Evolutionary conservation across 2,329 filamentous ascomycete genomes (phyloP).

Genomic region (Apiospora hydei): DNA sequence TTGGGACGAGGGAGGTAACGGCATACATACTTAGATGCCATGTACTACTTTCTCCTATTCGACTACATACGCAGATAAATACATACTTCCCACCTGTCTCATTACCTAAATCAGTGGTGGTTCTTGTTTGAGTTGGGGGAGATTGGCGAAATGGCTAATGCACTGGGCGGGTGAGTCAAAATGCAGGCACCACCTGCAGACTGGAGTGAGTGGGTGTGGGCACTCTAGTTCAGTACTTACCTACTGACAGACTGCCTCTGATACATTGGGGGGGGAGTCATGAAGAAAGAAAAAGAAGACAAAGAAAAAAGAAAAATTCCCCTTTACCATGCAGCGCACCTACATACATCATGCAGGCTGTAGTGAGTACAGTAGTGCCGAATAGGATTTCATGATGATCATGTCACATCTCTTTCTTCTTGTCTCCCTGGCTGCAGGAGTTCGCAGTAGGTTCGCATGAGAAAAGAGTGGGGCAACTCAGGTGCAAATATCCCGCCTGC

Average conservation of each 20-base stretch:
- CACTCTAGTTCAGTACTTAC: not conserved
- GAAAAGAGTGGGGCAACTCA: not conserved
- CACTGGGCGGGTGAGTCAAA: not conserved
- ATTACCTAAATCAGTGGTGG: not conserved
- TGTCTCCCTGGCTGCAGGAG: not conserved
- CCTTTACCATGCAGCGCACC: conserved; percentile 2
- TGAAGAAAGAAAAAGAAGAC: not conserved
- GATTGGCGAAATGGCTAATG: conserved; percentile 6
- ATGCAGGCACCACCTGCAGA: not conserved
- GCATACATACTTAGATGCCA: not conserved
- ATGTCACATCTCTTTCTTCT: not conserved
- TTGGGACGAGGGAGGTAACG: not conserved
- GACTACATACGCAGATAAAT: too few species aligned
- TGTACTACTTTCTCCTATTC: not conserved
- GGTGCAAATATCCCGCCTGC: not conserved
- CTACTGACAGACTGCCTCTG: not conserved
- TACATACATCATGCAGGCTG: not conserved
- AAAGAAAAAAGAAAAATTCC: not conserved
- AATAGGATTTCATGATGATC: not conserved
- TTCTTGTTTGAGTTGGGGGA: not conserved
- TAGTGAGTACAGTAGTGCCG: conserved; percentile 1
- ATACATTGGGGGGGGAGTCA: not conserved
- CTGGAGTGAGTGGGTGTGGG: not conserved
- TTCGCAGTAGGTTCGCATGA: conserved; percentile 20
- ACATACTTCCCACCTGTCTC: not conserved